phyloP scores from a whole-genome alignment of 257 asterid species.

The Solanum sejunctum region DNA sequence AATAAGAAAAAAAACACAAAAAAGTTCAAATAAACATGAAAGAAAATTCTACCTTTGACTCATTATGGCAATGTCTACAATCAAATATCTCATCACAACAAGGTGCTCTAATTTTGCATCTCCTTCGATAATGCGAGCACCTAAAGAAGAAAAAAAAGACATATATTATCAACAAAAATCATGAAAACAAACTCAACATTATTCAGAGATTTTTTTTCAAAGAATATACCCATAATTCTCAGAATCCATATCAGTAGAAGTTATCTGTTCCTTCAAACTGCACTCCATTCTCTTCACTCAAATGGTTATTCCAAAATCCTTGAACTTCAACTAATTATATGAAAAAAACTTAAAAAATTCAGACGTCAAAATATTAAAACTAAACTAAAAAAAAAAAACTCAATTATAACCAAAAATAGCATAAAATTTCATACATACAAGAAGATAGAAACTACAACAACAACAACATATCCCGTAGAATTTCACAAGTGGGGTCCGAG shows the following conservation, averaged over 20 bases:
- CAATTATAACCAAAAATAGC: background rate
- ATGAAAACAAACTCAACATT: background rate
- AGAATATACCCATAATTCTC: slow-evolving; percentile 32
- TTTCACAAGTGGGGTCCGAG: no score
- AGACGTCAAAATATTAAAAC: background rate
- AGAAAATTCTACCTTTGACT: slow-evolving; percentile 33
- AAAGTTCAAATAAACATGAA: background rate
- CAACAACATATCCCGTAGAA: no score
- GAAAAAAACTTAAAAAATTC: background rate
- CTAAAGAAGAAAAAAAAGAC: slow-evolving; percentile 6
- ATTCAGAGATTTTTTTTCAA: background rate
- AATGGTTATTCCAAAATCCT: background rate
- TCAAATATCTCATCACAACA: slow-evolving; percentile 63
- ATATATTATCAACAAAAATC: background rate
- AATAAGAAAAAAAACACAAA: background rate
- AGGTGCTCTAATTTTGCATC: slow-evolving; percentile 62
- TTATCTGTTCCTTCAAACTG: background rate
- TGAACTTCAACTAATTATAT: background rate
- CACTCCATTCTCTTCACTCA: slow-evolving; percentile 13
- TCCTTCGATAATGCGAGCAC: slow-evolving; percentile 58
- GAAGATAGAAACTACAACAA: background rate
- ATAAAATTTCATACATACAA: background rate
- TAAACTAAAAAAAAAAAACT: background rate
- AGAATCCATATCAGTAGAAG: slow-evolving; percentile 17
- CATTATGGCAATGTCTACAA: slow-evolving; percentile 85